Conservation (phyloP, 805 yeast species). For the Saccharomycopsis vini region DNA sequence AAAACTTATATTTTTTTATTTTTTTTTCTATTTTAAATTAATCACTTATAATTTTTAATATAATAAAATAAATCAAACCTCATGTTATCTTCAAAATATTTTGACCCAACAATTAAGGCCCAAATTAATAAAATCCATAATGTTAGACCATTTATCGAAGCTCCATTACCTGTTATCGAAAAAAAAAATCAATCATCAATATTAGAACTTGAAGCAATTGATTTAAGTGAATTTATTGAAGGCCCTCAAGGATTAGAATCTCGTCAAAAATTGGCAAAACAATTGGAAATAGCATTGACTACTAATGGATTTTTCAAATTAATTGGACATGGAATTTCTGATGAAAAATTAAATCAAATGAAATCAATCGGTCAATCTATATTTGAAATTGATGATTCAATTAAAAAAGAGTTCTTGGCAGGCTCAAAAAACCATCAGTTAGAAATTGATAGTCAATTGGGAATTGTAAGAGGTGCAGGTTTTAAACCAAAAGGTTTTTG, state of each 20-base stretch:
- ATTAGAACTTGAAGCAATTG: conserved; percentile 25
- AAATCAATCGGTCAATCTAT: conserved; percentile 35
- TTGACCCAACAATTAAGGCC: conserved; percentile 10
- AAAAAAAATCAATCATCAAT: too few relatives aligned
- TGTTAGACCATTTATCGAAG: conserved; percentile 27
- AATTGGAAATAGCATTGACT: conserved; percentile 32
- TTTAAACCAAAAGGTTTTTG: conserved; percentile 42
- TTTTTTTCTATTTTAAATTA: too few relatives aligned
- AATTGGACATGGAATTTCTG: conserved; percentile 33
- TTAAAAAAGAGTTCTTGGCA: conserved; percentile 31
- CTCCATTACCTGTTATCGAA: conserved; percentile 23
- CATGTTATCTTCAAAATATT: conserved; percentile 2
- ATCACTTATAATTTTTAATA: background rate
- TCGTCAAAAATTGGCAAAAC: conserved; percentile 29
- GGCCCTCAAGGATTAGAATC: conserved; percentile 29
- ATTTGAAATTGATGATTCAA: conserved; percentile 33
- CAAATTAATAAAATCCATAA: conserved; percentile 22
- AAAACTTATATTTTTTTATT: too few relatives aligned
- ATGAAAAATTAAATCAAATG: conserved; percentile 28
- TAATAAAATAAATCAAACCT: background rate
- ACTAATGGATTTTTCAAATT: conserved; percentile 38
- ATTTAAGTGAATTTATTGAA: conserved; percentile 29
- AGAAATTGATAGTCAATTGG: conserved; percentile 25
- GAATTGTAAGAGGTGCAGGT: conserved; percentile 40
- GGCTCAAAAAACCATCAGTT: conserved; percentile 29